Percentiles rank a stretch among this genome's conserved stretches.
phyloP scores from a whole-genome alignment of 176 grass and related monocot genomes.

The Leersia perrieri region DNA sequence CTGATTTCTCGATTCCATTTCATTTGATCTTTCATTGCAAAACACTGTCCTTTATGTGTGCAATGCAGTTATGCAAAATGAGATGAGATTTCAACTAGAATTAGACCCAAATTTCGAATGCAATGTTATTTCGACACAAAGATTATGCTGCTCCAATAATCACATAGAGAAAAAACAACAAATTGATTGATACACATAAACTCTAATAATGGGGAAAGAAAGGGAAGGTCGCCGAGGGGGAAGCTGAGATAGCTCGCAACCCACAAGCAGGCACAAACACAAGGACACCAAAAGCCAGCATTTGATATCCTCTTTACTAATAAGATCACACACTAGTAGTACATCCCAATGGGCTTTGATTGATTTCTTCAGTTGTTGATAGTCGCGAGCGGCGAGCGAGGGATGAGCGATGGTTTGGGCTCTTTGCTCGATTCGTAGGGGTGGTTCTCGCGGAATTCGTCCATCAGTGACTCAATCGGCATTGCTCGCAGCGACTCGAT shows the following conservation, averaged over 20 bases:
- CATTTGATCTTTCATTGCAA: neutral
- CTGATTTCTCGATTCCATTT: neutral
- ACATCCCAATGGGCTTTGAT: neutral
- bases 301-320: neutral
- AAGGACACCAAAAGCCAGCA: slow-evolving; percentile 30
- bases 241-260: slow-evolving; percentile 51
- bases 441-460: slow-evolving; percentile 87
- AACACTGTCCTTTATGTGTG: neutral
- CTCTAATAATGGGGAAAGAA: neutral
- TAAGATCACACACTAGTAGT: slow-evolving; percentile 49
- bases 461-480: slow-evolving; percentile 71
- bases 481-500: slow-evolving; percentile 89
- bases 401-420: slow-evolving; percentile 60
- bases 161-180: slow-evolving; percentile 1
- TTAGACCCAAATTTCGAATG: neutral
- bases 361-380: slow-evolving; percentile 70
- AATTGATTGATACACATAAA: slow-evolving; percentile 1
- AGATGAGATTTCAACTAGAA: neutral
- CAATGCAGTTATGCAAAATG: neutral
- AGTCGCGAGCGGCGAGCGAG: slow-evolving; percentile 78
- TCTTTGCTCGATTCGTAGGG: slow-evolving; percentile 77
- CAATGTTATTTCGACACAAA: neutral
- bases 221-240: slow-evolving; percentile 5
- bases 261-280: slow-evolving; percentile 28
- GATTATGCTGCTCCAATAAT: neutral